Conservation (phyloP, 108 stramenopile genomes). For the Parmales sp. region DNA sequence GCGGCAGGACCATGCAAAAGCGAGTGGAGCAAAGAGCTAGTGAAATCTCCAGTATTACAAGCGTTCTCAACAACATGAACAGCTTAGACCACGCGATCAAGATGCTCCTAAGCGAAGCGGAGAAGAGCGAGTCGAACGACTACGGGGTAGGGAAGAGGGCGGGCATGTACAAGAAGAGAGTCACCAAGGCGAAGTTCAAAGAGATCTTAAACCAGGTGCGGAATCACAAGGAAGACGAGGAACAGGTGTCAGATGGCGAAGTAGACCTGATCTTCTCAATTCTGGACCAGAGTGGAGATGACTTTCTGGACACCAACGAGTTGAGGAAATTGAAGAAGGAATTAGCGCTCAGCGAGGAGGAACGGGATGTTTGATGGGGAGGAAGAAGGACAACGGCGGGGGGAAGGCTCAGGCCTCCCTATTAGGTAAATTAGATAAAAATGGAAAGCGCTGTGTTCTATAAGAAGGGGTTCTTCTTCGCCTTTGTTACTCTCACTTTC, state of each 20-base stretch:
- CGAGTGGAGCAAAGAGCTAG: constrained; percentile 32
- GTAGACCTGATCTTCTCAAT: constrained; percentile 38
- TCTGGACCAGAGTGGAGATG: constrained; percentile 33
- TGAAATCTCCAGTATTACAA: constrained; percentile 42
- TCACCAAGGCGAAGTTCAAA: constrained; percentile 29
- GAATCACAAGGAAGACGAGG: constrained; percentile 21
- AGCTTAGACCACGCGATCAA: constrained; percentile 21
- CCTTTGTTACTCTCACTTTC: too few relatives aligned
- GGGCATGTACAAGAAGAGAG: constrained; percentile 20
- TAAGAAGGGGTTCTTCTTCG: too few relatives aligned
- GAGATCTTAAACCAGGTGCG: constrained; percentile 24
- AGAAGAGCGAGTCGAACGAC: not conserved
- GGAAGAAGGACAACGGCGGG: too few relatives aligned
- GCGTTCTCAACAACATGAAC: constrained; percentile 43
- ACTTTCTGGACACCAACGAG: constrained; percentile 32
- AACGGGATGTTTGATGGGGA: too few relatives aligned
- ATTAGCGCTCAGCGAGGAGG: too few relatives aligned
- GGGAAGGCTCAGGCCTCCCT: too few relatives aligned
- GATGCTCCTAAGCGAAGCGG: not conserved
- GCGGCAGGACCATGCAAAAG: constrained; percentile 30
- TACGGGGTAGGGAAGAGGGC: not conserved
- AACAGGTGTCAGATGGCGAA: constrained; percentile 25
- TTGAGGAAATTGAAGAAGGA: constrained; percentile 20
- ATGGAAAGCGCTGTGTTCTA: too few relatives aligned
- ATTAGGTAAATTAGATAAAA: too few relatives aligned